These are phyloP conservation scores for Coemansia sp. DNA, from an alignment of 192 early-diverging fungal genomes.

Conservation along the genomic window DNA sequence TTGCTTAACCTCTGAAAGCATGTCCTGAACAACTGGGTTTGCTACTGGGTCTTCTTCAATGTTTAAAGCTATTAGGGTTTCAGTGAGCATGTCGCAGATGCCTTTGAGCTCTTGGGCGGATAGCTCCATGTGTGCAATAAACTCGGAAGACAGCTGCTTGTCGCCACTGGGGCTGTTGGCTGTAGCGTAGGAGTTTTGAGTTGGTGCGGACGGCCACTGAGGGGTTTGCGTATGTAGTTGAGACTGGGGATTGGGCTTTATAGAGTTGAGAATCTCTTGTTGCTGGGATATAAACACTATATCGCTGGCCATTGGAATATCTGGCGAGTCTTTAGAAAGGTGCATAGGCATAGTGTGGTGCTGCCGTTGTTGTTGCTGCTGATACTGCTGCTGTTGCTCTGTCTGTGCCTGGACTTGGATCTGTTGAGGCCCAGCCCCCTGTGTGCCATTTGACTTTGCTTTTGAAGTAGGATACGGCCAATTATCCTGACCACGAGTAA, in stretches of 20 bases:
- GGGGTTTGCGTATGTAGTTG: no score
- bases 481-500: conserved; percentile 14
- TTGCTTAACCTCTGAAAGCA: conserved; percentile 26
- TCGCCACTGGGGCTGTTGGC: neutral
- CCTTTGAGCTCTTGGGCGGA: conserved; percentile 29
- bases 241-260: neutral
- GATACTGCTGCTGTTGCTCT: neutral
- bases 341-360: no score
- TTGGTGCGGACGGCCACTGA: no score
- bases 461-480: conserved; percentile 36
- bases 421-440: no score
- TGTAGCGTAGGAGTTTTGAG: neutral
- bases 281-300: no score
- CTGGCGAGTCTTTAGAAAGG: no score
- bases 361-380: neutral
- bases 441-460: neutral
- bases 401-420: neutral
- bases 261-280: no score
- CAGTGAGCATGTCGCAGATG: conserved; percentile 42
- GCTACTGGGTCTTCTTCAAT: conserved; percentile 34
- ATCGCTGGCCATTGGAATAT: no score
- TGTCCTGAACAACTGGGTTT: conserved; percentile 31
- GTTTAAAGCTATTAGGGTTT: conserved; percentile 35
- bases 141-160: conserved; percentile 17
- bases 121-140: conserved; percentile 32